phyloP scores from a whole-genome alignment of 176 grass and related monocot species.

The Triticum dicoccoides region DNA sequence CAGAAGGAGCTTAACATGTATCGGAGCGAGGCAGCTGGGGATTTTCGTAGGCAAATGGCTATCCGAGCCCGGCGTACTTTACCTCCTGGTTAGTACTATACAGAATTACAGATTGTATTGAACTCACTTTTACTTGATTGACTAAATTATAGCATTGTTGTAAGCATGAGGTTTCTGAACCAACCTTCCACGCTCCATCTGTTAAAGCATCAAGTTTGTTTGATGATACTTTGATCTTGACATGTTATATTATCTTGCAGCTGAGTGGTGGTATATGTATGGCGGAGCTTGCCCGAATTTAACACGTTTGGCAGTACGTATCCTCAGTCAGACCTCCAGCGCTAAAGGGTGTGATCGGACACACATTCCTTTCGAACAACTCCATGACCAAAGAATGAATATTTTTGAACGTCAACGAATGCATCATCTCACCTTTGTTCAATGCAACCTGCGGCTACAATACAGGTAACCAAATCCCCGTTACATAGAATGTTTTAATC shows the following conservation, averaged over 20 bases:
- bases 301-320: slow-evolving; percentile 64
- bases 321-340: slow-evolving; percentile 93
- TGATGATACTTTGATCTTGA: slow-evolving; percentile 11
- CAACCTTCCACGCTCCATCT: neutral
- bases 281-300: slow-evolving; percentile 84
- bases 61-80: slow-evolving; percentile 73
- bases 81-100: slow-evolving; percentile 68
- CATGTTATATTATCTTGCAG: slow-evolving; percentile 40
- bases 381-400: slow-evolving; percentile 76
- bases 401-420: slow-evolving; percentile 74
- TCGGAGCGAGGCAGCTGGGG: slow-evolving; percentile 60
- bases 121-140: slow-evolving; percentile 3
- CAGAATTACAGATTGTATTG: neutral
- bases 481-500: neutral
- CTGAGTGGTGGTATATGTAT: slow-evolving; percentile 94
- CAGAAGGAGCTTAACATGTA: slow-evolving; percentile 86
- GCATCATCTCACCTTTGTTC: slow-evolving; percentile 77
- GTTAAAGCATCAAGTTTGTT: slow-evolving; percentile 17
- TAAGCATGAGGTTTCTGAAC: neutral
- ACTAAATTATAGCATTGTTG: neutral
- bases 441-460: slow-evolving; percentile 82
- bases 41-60: slow-evolving; percentile 94
- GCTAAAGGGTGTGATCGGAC: slow-evolving; percentile 60
- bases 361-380: slow-evolving; percentile 69
- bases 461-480: slow-evolving; percentile 53